Evolutionary conservation across 163 green algal species (phyloP).

Genomic region (Dunaliella salina): DNA sequence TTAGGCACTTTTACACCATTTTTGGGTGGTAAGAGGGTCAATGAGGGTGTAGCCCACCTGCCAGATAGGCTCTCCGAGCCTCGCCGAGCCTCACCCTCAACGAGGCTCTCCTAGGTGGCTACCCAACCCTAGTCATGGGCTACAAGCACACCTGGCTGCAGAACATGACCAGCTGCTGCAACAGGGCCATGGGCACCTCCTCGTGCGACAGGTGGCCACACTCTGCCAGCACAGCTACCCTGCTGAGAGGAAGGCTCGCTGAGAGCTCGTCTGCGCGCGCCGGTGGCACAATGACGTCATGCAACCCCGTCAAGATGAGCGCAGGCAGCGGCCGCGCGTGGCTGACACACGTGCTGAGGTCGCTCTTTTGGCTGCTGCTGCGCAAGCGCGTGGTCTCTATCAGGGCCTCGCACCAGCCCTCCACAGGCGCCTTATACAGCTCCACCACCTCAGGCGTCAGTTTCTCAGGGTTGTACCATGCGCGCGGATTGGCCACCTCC

Average conservation of each 20-base stretch:
- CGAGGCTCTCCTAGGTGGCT: too few relatives aligned
- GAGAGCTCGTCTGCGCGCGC: constrained; percentile 29
- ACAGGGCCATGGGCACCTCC: constrained; percentile 59
- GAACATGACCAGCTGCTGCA: constrained; percentile 46
- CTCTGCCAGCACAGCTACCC: constrained; percentile 37
- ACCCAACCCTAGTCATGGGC: too few relatives aligned
- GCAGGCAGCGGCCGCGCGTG: constrained; percentile 22
- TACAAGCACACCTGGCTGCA: constrained; percentile 20
- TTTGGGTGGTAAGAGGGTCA: too few relatives aligned
- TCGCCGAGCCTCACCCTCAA: too few relatives aligned
- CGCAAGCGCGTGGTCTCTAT: constrained; percentile 44
- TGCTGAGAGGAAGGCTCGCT: constrained; percentile 23
- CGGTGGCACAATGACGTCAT: constrained; percentile 51
- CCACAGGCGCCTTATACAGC: constrained; percentile 64
- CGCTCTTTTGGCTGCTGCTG: constrained; percentile 19
- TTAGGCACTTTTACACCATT: too few relatives aligned
- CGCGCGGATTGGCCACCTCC: constrained; percentile 64
- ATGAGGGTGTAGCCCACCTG: too few relatives aligned
- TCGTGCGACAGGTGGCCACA: constrained; percentile 78
- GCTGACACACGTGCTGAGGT: constrained; percentile 21
- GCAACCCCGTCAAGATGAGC: constrained; percentile 46
- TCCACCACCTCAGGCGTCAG: constrained; percentile 57
- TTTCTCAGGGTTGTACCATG: constrained; percentile 61
- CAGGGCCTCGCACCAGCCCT: constrained; percentile 62
- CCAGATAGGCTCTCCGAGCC: too few relatives aligned